These are phyloP conservation scores for Pyrenophora graminea DNA, from an alignment of 2,329 filamentous ascomycete genomes.

Conservation along the genomic window DNA sequence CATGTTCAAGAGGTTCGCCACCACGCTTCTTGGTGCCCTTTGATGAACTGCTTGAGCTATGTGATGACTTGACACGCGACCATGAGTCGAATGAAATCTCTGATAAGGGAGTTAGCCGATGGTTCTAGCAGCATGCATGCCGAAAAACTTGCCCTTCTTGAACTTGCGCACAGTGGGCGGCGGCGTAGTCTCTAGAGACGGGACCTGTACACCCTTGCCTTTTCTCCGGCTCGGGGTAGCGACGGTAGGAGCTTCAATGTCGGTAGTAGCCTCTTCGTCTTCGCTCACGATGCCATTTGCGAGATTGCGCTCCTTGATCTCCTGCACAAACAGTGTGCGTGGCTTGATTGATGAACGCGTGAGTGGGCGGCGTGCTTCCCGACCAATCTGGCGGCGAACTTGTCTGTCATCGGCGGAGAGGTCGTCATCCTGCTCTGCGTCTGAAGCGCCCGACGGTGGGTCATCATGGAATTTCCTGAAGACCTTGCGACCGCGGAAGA, in stretches of 20 bases:
- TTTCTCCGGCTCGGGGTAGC: constrained; percentile 36
- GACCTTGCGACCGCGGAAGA: constrained; percentile 79
- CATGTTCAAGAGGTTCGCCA: constrained; percentile 36
- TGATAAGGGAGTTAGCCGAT: constrained; percentile 11
- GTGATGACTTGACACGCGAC: constrained; percentile 64
- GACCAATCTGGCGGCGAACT: constrained; percentile 44
- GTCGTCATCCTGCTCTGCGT: constrained; percentile 35
- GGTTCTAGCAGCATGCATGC: neutral
- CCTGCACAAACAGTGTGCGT: constrained; percentile 69
- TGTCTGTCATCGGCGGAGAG: constrained; percentile 47
- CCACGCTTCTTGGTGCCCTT: constrained; percentile 46
- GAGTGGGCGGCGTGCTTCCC: constrained; percentile 53
- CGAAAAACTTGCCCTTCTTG: constrained; percentile 58
- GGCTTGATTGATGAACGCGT: constrained; percentile 74
- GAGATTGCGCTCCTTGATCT: constrained; percentile 51
- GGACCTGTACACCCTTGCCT: constrained; percentile 58
- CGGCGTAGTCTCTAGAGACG: constrained; percentile 43
- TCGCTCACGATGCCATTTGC: constrained; percentile 51
- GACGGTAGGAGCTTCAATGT: constrained; percentile 51
- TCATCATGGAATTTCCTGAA: constrained; percentile 68
- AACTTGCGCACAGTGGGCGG: constrained; percentile 65
- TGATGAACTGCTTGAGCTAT: constrained; percentile 41
- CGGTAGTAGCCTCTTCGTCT: constrained; percentile 63
- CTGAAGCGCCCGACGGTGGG: constrained; percentile 40
- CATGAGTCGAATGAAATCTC: constrained; percentile 64